Evolutionary conservation across 371 early-diverging fungal species (phyloP).

Genomic region (Mucor plumbeus): DNA sequence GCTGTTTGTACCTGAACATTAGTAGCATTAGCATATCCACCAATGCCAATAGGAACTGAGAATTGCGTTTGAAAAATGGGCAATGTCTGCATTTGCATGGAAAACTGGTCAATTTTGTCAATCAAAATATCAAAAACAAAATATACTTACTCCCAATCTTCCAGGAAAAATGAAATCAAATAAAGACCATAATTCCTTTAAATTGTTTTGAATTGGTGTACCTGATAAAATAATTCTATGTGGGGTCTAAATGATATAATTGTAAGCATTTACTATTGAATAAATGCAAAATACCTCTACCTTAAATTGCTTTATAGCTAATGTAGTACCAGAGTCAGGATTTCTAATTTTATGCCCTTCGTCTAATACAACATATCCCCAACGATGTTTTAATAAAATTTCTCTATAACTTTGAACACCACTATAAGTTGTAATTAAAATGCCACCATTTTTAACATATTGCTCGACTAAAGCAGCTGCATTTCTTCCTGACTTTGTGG

Average conservation of each 20-base stretch:
- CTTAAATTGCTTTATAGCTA: conserved; percentile 83
- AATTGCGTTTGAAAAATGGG: conserved; percentile 94
- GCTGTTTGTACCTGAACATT: conserved; percentile 90
- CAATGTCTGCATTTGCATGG: conserved; percentile 57
- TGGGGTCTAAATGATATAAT: conserved; percentile 62
- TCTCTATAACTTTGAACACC: conserved; percentile 77
- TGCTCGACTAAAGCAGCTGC: conserved; percentile 44
- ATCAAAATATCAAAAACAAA: background rate
- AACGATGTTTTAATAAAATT: conserved; percentile 69
- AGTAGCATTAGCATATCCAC: conserved; percentile 92
- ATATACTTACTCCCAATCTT: conserved; percentile 76
- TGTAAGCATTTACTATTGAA: background rate
- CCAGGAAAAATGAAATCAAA: conserved; percentile 97
- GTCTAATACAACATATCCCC: conserved; percentile 95
- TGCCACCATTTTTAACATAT: conserved; percentile 64
- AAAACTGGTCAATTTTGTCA: too few species aligned
- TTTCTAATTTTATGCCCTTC: conserved; percentile 99
- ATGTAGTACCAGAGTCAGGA: conserved; percentile 89
- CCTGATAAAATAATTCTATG: conserved; percentile 94
- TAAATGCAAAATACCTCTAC: conserved; percentile 20
- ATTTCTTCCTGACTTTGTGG: conserved; percentile 45
- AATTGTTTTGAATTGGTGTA: conserved; percentile 98
- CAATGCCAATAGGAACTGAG: conserved; percentile 88
- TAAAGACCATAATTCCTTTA: conserved; percentile 97
- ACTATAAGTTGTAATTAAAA: conserved; percentile 88